Percentiles rank a stretch among this genome's conserved stretches.
Evolutionary conservation across 805 yeast genomes (phyloP).

Genomic region (Saturnispora ahearnii): DNA sequence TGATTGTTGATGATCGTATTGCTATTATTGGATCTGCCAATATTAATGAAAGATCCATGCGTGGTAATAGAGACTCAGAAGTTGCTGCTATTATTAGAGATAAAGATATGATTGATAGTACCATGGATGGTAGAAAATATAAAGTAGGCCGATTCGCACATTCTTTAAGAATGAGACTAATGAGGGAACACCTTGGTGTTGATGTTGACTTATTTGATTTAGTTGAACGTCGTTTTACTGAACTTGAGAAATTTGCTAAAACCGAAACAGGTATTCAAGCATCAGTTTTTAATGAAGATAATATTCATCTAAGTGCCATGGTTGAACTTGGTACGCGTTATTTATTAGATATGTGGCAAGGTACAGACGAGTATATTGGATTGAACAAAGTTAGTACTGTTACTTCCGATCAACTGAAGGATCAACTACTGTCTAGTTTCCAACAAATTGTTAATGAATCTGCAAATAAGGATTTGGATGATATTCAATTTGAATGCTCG

Average conservation of each 20-base stretch:
- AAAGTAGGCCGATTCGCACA: slow-evolving; percentile 84
- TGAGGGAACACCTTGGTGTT: slow-evolving; percentile 96
- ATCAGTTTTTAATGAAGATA: slow-evolving; percentile 32
- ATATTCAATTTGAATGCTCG: slow-evolving; percentile 33
- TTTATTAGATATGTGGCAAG: slow-evolving; percentile 37
- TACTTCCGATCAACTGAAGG: slow-evolving; percentile 17
- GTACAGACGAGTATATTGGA: slow-evolving; percentile 23
- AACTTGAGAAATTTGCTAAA: slow-evolving; percentile 38
- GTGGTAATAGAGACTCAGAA: slow-evolving; percentile 91
- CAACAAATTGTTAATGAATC: slow-evolving; percentile 15
- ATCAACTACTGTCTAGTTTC: slow-evolving; percentile 17
- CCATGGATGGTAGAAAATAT: slow-evolving; percentile 77
- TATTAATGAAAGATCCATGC: slow-evolving; percentile 92
- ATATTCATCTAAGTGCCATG: slow-evolving; percentile 48
- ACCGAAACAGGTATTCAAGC: slow-evolving; percentile 35
- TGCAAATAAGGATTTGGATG: slow-evolving; percentile 20
- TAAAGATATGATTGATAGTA: slow-evolving; percentile 54
- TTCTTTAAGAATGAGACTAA: slow-evolving; percentile 76
- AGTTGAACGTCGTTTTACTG: slow-evolving; percentile 61
- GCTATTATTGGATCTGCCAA: slow-evolving; percentile 97
- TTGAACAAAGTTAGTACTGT: slow-evolving; percentile 3
- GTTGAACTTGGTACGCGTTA: slow-evolving; percentile 69
- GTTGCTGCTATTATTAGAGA: slow-evolving; percentile 87
- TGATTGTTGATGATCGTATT: slow-evolving; percentile 87
- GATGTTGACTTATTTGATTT: slow-evolving; percentile 80